Conservation (phyloP, 331 rosid species). For the Arachis monticola region DNA sequence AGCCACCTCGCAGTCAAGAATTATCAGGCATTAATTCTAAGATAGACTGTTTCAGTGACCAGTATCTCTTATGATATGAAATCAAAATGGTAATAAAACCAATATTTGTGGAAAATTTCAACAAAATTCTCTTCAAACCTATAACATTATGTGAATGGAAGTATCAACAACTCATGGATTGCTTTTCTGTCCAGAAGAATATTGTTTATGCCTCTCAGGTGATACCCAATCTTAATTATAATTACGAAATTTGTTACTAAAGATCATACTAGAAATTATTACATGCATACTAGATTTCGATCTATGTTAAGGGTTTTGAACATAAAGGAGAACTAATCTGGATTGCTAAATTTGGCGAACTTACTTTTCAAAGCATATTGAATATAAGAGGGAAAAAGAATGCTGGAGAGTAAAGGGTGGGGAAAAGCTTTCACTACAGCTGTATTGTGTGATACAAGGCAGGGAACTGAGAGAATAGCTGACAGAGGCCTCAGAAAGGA, state of each 20-base stretch:
- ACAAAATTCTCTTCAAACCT: conserved; percentile 19
- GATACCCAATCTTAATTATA: not conserved
- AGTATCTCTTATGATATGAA: conserved; percentile 4
- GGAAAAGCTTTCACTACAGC: no score
- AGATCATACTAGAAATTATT: no score
- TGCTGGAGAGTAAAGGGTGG: not conserved
- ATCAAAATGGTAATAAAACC: conserved; percentile 8
- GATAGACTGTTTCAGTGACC: conserved; percentile 9
- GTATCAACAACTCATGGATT: conserved; percentile 11
- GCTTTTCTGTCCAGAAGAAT: conserved; percentile 16
- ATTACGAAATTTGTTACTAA: no score
- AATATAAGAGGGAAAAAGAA: not conserved
- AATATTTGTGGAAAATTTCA: not conserved
- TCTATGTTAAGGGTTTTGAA: not conserved
- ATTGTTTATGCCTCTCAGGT: conserved; percentile 3
- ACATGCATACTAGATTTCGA: no score
- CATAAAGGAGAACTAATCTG: not conserved
- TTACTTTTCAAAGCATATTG: not conserved
- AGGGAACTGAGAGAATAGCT: no score
- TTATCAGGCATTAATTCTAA: conserved; percentile 16
- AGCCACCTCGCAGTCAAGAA: conserved; percentile 11
- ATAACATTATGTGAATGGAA: conserved; percentile 19
- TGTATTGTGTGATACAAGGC: no score
- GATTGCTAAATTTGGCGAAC: not conserved
- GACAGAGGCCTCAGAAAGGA: no score